Evolutionary conservation across 192 early-diverging fungal species (phyloP), one percentile per base, ranked within the genome.

Genomic region (Umbelopsis isabellina): DNA sequence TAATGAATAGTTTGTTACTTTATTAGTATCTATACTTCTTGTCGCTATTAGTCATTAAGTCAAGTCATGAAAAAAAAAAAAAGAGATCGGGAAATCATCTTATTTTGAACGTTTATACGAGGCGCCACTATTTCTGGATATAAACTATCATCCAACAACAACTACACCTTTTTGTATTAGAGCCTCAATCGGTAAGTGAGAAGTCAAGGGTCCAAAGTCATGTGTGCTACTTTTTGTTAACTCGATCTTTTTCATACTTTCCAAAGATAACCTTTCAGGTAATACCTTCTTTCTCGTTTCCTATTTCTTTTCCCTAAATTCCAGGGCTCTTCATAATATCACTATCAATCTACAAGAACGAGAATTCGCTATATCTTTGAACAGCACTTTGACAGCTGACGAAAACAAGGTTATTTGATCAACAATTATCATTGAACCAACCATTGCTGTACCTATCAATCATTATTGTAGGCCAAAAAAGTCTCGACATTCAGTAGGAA

Each of bases 51-150:
- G 37, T 41, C 6, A 41, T 41, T 41, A 1, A 41, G 10, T 41
- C 5, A 9, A 41, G 37, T 41, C 37, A 41, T 41, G 37, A 41
- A 41, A 41, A 41, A 35, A 61, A 58, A 61, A 33, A 49, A 20
- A 15, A 16, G 55, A 61, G 55, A 61, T 61, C 55, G 55, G 55
- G 30, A 61, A 33, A 61, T 35, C 55, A 61, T 61, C 55, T 61
- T 30, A 15, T 61, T 61, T 61, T 61, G 55, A 61, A 61, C 27
- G 33, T 27, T 37, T 61, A 30, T 35, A 25, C 13, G 25, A 22
- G 55, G 55, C 55, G 55, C 55, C 55, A 61, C 55, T 35, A 61
- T 35, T 61, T 61, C 25, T 61, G 55, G 30, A 61, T 61, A 61
- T 61, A 61, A 61, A 61, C 27, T 61, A 61, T 61, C 33, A 61